Percentiles rank a stretch among this genome's conserved stretches.
Conservation (phyloP, 192 early-diverging fungal species). For the Rhizophagus prolifer region DNA sequence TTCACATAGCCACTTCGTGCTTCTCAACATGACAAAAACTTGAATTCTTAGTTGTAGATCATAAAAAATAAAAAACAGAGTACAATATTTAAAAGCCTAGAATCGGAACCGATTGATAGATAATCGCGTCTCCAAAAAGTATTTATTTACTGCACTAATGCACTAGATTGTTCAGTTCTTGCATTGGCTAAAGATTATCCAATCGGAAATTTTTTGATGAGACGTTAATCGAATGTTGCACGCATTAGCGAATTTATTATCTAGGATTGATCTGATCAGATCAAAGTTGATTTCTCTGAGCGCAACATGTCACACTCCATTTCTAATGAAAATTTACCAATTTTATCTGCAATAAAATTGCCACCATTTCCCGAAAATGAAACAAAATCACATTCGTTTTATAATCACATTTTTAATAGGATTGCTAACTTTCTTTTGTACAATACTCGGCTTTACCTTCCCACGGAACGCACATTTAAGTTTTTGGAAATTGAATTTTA, state of each 20-base stretch:
- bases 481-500: slow-evolving; percentile 39
- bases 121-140: slow-evolving; percentile 7
- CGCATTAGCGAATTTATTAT: neutral
- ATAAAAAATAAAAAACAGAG: neutral
- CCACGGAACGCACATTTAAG: slow-evolving; percentile 29
- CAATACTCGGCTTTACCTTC: slow-evolving; percentile 29
- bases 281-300: neutral
- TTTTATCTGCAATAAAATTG: neutral
- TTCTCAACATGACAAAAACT: slow-evolving; percentile 17
- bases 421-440: slow-evolving; percentile 34
- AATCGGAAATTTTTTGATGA: neutral
- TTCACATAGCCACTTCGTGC: slow-evolving; percentile 9
- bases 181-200: slow-evolving; percentile 1
- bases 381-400: slow-evolving; percentile 1
- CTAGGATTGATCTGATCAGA: neutral
- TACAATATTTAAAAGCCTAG: neutral
- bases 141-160: neutral
- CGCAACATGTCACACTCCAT: neutral
- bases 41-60: neutral
- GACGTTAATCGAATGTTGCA: neutral
- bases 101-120: neutral
- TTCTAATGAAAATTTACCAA: neutral
- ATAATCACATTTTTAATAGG: neutral
- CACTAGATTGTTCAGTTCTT: neutral
- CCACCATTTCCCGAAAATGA: neutral